Base-by-base conservation (phyloP, 2,329 filamentous ascomycete species). In the Ophiostoma tasmaniense region DNA sequence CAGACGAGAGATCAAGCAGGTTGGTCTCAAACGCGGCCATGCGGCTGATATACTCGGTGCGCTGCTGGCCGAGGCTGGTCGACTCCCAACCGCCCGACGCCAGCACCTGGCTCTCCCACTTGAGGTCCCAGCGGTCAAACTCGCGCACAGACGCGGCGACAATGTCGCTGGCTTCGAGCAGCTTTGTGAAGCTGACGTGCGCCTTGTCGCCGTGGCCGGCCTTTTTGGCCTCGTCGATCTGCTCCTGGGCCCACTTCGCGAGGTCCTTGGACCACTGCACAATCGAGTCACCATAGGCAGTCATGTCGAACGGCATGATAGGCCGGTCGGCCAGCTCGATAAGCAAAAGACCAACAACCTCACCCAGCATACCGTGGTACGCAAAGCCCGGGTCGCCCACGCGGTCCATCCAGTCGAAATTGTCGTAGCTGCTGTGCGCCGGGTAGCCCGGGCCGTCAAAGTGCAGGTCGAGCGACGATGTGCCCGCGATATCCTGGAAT, bases 401-500 rank as follows among this genome's bases (percentile, higher is more conserved):
- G 50, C 84, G 84, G 33, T 88, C 82, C 84, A 98, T 92, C 89
- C 92, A 94, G 62, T 93, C 89, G 74, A 91, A 93, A 68, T 88
- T 96, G 76, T 98, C 94, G 78, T 96, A 96, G 79, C 90, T 95
- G 71, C 90, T 93, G 78, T 93, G 89, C 67, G 89, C 87, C 0
- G 93, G 92, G 52, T 68, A 69, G 39, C 67, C 69, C 13, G 71
- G 66, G 50, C 68, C 70, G 33, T 64, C 69, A 75, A 99, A 98
- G 35, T 87, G 85, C 73, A 99, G 86, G 76, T 98, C 93, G 69
- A 99, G 82, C 13, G 91, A 93, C 62, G 92, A 94, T 8, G 89
- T 93, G 67, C 95, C 95, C 0, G 92, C 92, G 66, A 98, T 91
- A 76, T 94, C 87, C 78, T 96, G 94, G 78, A 98, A 99, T 1